A percentile compares a stretch with the other conserved stretches of the same genome.
Evolutionary conservation across 2,329 filamentous ascomycete species (phyloP).

Genomic region (Myrmaecium sp.): DNA sequence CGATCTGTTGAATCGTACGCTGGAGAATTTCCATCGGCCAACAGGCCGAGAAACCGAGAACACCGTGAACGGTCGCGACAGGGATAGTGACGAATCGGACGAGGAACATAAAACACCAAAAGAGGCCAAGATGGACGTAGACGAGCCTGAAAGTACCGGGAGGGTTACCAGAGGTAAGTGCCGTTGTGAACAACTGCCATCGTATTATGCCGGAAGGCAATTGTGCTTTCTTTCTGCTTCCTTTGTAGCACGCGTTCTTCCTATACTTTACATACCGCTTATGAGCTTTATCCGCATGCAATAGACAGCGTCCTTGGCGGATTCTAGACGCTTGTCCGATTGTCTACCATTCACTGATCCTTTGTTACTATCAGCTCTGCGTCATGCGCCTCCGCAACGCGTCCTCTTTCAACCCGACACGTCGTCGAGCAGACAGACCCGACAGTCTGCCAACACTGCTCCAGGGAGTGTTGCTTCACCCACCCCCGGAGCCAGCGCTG

Average conservation of each 20-base stretch:
- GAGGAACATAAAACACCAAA: conserved; percentile 30
- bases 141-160: conserved; percentile 28
- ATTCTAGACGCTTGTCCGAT: no score
- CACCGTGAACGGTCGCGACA: conserved; percentile 36
- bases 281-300: no score
- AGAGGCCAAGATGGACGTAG: conserved; percentile 31
- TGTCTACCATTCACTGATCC: conserved; percentile 15
- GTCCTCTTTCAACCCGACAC: conserved; percentile 75
- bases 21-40: conserved; percentile 52
- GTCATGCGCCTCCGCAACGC: conserved; percentile 71
- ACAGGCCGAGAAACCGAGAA: conserved; percentile 30
- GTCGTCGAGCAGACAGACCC: conserved; percentile 43
- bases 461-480: no score
- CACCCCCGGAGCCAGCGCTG: conserved; percentile 16
- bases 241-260: no score
- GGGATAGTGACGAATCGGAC: conserved; percentile 30
- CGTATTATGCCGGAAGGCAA: no score
- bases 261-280: no score
- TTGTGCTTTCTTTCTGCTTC: conserved; percentile 19
- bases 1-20: conserved; percentile 57
- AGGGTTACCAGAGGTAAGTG: conserved; percentile 19
- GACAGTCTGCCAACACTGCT: conserved; percentile 30
- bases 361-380: conserved; percentile 30
- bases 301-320: no score
- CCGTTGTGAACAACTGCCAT: no score